Evolutionary conservation across 257 asterid species (phyloP), one percentile per base, ranked within the genome.

Genomic region (Solanum chiquidenum): DNA sequence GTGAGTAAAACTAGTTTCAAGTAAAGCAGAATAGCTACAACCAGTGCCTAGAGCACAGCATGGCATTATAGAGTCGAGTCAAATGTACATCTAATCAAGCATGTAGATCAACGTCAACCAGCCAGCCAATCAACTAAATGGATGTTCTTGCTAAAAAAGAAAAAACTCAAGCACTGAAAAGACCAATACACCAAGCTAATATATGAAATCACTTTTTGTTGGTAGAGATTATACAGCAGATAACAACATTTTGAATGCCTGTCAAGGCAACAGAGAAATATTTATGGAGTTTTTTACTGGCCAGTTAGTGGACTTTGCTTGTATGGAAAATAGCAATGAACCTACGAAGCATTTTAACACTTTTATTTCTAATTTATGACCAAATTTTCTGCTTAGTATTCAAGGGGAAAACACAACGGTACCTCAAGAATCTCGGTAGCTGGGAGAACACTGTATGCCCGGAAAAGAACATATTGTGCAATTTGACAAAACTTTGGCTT

Each of bases 401-500:
- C 1, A 83, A 37, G 87, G 84, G 64, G 18, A 68, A 34, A 31
- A 86, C 33, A 21, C 84, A 79, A 92, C 23, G 4, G 46, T 82
- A 97, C 98, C 97, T 97, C 93, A 21, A 93, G 88, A 73, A 95
- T 86, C 86, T 94, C 98, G 4, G 92, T 93, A 31, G 98, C 97
- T 21, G 98, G 92, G 86, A 95, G 88, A 86, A 90, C 88, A 91
- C 90, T 89, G 84, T 94, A 93, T 44, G 92, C 86, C 83, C 85
- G 89, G 52, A 83, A 88, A 83, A 97, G 94, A 89, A 95, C 96
- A 89, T 74, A 92, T 76, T 97, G 99, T 29, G 98, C 98, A 87
- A 93, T 76, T 83, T 94, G 98, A 82, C 98, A 97, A 76, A 90
- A 89, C 91, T 95, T 97, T 40, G 99, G 98, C 87, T 97, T 97